Percentiles rank a stretch among this genome's conserved stretches.
Evolutionary conservation across 129 eudicot genomes (phyloP).

Genomic region (Kitagawia praeruptora): DNA sequence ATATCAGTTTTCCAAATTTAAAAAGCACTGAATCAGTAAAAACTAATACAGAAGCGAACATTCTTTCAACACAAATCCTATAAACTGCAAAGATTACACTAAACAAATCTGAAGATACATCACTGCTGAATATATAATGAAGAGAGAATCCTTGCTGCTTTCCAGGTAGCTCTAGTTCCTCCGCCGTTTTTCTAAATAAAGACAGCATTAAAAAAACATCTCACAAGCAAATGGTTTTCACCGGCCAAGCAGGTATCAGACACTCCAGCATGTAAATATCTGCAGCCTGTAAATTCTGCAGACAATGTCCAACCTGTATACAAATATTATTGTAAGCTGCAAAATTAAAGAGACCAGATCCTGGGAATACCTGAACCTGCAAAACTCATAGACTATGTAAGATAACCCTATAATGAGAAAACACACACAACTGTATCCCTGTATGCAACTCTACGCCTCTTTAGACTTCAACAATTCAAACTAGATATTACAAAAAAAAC

Average conservation of each 20-base stretch:
- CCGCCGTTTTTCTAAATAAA: conserved; percentile 2
- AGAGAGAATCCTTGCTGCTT: background rate
- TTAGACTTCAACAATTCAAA: conserved; percentile 7
- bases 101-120: background rate
- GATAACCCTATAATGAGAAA: conserved; percentile 13
- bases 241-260: conserved; percentile 10
- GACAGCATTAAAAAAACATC: background rate
- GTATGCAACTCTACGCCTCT: conserved; percentile 8
- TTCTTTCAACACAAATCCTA: background rate
- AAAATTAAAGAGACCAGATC: conserved; percentile 32
- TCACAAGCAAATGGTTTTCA: conserved; percentile 10
- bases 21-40: background rate
- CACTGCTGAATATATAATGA: conserved; percentile 7
- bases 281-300: conserved; percentile 28
- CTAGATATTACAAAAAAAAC: background rate
- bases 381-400: conserved; percentile 53
- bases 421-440: background rate
- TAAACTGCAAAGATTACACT: background rate
- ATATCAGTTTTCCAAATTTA: background rate
- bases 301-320: conserved; percentile 59
- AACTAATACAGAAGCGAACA: background rate
- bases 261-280: conserved; percentile 10
- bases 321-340: conserved; percentile 57
- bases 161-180: conserved; percentile 1
- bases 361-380: conserved; percentile 79